Conservation (phyloP, 768 basidiomycete genomes). For the Erythrobasidium yunnanense region DNA sequence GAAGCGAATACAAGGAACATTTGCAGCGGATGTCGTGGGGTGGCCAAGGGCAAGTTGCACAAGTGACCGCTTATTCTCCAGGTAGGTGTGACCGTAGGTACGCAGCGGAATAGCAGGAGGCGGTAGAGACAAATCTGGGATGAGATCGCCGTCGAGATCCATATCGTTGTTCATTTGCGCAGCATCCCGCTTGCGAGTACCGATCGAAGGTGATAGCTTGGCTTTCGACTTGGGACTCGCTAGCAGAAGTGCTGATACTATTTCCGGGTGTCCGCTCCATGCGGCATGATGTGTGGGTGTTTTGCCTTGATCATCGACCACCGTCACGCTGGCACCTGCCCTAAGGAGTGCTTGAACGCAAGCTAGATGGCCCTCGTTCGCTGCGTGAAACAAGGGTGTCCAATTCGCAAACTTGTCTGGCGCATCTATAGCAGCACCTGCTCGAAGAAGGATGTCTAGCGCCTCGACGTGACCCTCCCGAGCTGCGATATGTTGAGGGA, state of each 20-base stretch:
- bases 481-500: slow-evolving; percentile 89
- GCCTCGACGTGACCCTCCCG: slow-evolving; percentile 80
- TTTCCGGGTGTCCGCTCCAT: slow-evolving; percentile 79
- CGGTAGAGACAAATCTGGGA: slow-evolving; percentile 86
- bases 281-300: slow-evolving; percentile 85
- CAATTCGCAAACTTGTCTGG: slow-evolving; percentile 96
- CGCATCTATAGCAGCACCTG: slow-evolving; percentile 63
- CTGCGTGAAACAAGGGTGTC: slow-evolving; percentile 93
- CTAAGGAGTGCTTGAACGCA: slow-evolving; percentile 69
- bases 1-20: slow-evolving; percentile 43
- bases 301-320: slow-evolving; percentile 71
- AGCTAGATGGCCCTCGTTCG: slow-evolving; percentile 64
- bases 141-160: slow-evolving; percentile 71
- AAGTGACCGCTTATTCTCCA: slow-evolving; percentile 65
- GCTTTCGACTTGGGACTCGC: slow-evolving; percentile 38
- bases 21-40: slow-evolving; percentile 44
- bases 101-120: slow-evolving; percentile 97
- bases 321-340: slow-evolving; percentile 64
- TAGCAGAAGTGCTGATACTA: slow-evolving; percentile 53
- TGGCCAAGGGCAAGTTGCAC: slow-evolving; percentile 77
- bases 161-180: slow-evolving; percentile 36
- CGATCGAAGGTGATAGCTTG: neutral
- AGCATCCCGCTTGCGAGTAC: neutral
- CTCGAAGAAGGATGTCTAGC: slow-evolving; percentile 59
- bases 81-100: slow-evolving; percentile 90